Evolutionary conservation across 225 moss, liverwort and hornwort species (phyloP).

Genomic region (Bryoerythrophyllum caledonicum): DNA sequence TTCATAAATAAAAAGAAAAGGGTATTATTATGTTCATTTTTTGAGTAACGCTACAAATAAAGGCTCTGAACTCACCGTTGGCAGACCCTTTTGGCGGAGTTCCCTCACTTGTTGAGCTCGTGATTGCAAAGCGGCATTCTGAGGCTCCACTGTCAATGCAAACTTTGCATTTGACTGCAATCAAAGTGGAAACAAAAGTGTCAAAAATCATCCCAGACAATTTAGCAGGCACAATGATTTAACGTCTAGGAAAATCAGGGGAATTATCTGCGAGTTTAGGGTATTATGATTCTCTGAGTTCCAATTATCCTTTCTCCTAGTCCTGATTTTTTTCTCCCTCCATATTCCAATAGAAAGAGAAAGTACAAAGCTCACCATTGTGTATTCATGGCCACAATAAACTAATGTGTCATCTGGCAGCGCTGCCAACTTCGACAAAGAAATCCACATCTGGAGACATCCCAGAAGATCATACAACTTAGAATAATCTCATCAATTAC

Average conservation of each 20-base stretch:
- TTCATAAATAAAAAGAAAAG: too few species aligned
- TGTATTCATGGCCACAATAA: conserved; percentile 93
- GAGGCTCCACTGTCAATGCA: conserved; percentile 84
- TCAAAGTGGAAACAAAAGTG: neutral
- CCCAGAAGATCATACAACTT: neutral
- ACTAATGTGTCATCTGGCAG: conserved; percentile 80
- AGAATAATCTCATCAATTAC: neutral
- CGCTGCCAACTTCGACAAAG: conserved; percentile 69
- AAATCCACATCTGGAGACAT: conserved; percentile 80
- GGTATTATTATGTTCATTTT: too few species aligned
- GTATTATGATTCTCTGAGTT: neutral
- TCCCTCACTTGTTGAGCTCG: conserved; percentile 68
- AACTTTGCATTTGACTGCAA: conserved; percentile 83
- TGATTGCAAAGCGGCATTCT: conserved; percentile 63
- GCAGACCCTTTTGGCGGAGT: conserved; percentile 67
- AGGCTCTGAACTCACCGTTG: conserved; percentile 52
- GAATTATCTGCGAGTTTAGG: neutral
- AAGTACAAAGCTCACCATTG: conserved; percentile 53
- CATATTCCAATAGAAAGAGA: neutral
- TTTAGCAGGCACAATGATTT: neutral
- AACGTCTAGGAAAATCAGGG: neutral
- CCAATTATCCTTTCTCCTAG: neutral
- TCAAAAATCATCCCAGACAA: too few species aligned
- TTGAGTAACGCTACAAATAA: too few species aligned
- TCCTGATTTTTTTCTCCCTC: neutral